Percentiles rank a stretch among this genome's conserved stretches.
Conservation (phyloP, 768 basidiomycete species). For the Lactifluus piperatus region DNA sequence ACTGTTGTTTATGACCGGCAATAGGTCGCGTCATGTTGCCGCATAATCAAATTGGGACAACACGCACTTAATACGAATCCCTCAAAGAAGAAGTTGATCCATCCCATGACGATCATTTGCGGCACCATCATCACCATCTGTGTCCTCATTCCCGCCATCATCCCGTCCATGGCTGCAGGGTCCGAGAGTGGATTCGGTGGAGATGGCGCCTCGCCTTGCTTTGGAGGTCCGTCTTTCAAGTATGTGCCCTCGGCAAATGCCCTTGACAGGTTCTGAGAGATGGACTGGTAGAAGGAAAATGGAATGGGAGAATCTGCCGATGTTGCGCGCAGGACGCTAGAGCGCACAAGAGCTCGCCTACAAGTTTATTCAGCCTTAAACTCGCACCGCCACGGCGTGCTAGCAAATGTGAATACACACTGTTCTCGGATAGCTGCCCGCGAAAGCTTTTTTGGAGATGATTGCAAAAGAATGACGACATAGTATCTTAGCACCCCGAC, state of each 20-base stretch:
- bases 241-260: slow-evolving; percentile 71
- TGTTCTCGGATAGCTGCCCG: slow-evolving; percentile 84
- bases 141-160: slow-evolving; percentile 99
- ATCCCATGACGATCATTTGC: slow-evolving; percentile 98
- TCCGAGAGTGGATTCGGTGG: slow-evolving; percentile 83
- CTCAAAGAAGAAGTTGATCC: slow-evolving; percentile 99
- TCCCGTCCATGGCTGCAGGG: slow-evolving; percentile 90
- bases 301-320: slow-evolving; percentile 77
- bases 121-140: slow-evolving; percentile 99
- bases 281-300: slow-evolving; percentile 57
- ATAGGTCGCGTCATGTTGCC: background rate
- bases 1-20: slow-evolving; percentile 39
- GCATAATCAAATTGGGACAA: background rate
- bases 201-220: slow-evolving; percentile 43
- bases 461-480: slow-evolving; percentile 78
- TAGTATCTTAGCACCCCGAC: slow-evolving; percentile 92
- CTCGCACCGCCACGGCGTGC: background rate
- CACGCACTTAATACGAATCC: slow-evolving; percentile 92
- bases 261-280: slow-evolving; percentile 64
- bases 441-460: slow-evolving; percentile 71
- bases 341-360: slow-evolving; percentile 71
- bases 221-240: slow-evolving; percentile 78
- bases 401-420: slow-evolving; percentile 41
- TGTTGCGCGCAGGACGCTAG: slow-evolving; percentile 77
- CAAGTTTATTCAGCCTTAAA: background rate